Evolutionary conservation across 306 rosid genomes (phyloP).

Genomic region (Arachis stenosperma): DNA sequence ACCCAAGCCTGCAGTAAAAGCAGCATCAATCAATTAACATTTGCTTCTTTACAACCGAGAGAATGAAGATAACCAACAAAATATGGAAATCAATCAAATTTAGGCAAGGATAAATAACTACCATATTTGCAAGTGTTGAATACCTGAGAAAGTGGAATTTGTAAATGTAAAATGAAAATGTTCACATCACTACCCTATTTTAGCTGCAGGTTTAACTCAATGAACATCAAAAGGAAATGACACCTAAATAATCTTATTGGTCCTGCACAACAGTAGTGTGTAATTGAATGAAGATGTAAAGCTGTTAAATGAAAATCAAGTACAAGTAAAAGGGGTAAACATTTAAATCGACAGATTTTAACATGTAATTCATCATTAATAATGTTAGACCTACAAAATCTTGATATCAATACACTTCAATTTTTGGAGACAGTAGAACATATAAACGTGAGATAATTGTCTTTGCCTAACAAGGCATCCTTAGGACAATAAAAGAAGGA

Average conservation of each 20-base stretch:
- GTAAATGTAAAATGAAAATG: not conserved
- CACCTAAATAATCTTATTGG: conserved; percentile 7
- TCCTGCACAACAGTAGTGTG: not conserved
- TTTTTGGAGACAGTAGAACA: not conserved
- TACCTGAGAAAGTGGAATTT: conserved; percentile 1
- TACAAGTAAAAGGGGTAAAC: conserved; percentile 1
- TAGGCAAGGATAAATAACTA: conserved; percentile 11
- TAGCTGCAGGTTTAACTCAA: conserved; percentile 26
- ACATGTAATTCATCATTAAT: not conserved
- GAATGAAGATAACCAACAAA: conserved; percentile 21
- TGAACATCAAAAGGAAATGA: conserved; percentile 21
- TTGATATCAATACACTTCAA: conserved; percentile 13
- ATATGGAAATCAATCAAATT: conserved; percentile 10
- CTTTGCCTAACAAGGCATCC: conserved; percentile 8
- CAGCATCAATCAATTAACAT: conserved; percentile 27
- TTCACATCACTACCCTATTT: conserved; percentile 9
- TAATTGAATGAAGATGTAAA: conserved; percentile 21
- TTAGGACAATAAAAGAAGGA: not conserved
- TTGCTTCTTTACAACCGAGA: conserved; percentile 25
- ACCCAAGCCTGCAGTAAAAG: conserved; percentile 65
- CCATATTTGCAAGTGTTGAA: conserved; percentile 22
- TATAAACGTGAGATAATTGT: not conserved
- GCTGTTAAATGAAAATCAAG: conserved; percentile 2
- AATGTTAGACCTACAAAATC: conserved; percentile 9
- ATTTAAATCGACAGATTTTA: conserved; percentile 5